Base-by-base conservation (phyloP, 2,329 filamentous ascomycete species). In the Claviceps sorghi region DNA sequence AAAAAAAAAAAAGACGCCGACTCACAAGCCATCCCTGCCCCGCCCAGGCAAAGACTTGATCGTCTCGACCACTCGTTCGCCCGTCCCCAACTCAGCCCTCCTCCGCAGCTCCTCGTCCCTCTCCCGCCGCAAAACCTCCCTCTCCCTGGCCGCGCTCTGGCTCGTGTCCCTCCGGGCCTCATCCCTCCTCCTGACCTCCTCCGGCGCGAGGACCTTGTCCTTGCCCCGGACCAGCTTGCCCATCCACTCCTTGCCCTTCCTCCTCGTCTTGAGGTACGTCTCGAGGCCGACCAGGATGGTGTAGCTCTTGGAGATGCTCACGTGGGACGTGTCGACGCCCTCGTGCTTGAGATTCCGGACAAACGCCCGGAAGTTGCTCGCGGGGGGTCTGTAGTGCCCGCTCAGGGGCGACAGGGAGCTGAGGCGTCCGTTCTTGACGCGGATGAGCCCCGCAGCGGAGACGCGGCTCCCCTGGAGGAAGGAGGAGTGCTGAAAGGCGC, bases 401-500 rank as follows among this genome's bases (percentile, higher is more conserved):
- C 79, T 83, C 1, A 80, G 68, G 2, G 78, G 88, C 4, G 83
- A 86, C 9, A 94, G 72, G 49, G 81, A 83, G 2, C 78, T 75
- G n/a, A 95, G 66, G 32, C 85, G 79, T 1, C 90, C 90, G 58
- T 89, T 75, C 63, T 88, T 88, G 62, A 95, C 83, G 65, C 86
- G 89, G 64, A 95, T 88, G 29, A 91, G 72, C 0, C 90, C 90
- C 4, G 90, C 90, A 0, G 89, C 83, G 0, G 83, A 80, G 50
- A 95, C 89, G 13, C 89, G 80, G 10, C 83, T 78, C 26, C 89
- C 90, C 56, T 90, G 86, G 1, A 95, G 74, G 61, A 96, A 95
- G 0, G 87, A 93, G 13, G 84, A 90, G 67, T 95, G 90, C 61
- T 95, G 90, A 61, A 96, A 96, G 4, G 86, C 82, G 11, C 90